Conservation (phyloP, 441 rosid species). For the Rhodomyrtus psidioides region DNA sequence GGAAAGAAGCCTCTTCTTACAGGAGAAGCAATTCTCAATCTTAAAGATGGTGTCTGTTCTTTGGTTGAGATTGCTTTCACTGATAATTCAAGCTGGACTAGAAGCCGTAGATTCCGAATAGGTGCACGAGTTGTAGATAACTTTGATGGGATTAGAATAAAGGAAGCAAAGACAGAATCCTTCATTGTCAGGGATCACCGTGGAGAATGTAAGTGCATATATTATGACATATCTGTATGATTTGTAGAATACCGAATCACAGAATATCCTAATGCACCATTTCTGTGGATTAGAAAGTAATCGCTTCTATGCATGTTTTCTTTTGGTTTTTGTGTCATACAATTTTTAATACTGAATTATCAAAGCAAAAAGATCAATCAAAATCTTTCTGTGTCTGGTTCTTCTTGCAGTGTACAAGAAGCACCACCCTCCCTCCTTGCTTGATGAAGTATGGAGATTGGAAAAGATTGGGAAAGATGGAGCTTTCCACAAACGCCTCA, state of each 20-base stretch:
- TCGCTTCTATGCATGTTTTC: neutral
- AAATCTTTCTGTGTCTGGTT: conserved; percentile 1
- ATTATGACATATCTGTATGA: neutral
- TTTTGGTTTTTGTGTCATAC: neutral
- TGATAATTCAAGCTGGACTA: conserved; percentile 99
- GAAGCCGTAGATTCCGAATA: conserved; percentile 93
- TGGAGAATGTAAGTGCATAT: conserved; percentile 78
- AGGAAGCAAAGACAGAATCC: conserved; percentile 77
- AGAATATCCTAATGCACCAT: neutral
- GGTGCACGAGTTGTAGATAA: conserved; percentile 73
- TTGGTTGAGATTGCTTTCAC: conserved; percentile 78
- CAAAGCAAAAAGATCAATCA: neutral
- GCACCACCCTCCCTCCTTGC: conserved; percentile 83
- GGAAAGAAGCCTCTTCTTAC: conserved; percentile 89
- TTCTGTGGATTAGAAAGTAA: neutral
- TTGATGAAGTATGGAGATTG: conserved; percentile 93
- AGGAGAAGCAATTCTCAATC: conserved; percentile 62
- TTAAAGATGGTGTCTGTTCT: conserved; percentile 54
- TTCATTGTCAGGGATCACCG: conserved; percentile 96
- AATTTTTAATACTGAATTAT: neutral
- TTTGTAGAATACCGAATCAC: neutral
- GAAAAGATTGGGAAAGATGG: conserved; percentile 99
- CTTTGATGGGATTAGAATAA: conserved; percentile 45
- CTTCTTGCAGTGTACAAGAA: conserved; percentile 79
- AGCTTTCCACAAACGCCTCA: conserved; percentile 85